A percentile compares a stretch with the other conserved stretches of the same genome.
Conservation (phyloP, 768 basidiomycete species). For the Albatrellus ellisii region DNA sequence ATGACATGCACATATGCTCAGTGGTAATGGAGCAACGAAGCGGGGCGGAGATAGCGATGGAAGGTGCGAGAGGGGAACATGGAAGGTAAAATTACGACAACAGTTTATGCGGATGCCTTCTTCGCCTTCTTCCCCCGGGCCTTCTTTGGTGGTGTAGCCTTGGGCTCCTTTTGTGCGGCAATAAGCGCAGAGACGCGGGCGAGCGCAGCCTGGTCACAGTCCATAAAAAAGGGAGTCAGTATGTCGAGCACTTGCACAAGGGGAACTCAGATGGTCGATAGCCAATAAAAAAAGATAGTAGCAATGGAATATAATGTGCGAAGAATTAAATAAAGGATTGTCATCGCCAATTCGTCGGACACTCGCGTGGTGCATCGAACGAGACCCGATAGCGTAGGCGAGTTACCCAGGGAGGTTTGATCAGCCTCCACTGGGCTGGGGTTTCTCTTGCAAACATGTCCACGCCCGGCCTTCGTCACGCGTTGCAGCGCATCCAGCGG, state of each 20-base stretch:
- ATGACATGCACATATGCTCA: not conserved
- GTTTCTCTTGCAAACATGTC: slow-evolving; percentile 82
- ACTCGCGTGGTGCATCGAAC: slow-evolving; percentile 43
- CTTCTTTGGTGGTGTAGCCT: slow-evolving; percentile 55
- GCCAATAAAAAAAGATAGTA: slow-evolving; percentile 11
- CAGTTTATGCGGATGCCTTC: not conserved
- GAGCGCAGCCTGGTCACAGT: slow-evolving; percentile 54
- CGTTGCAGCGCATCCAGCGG: slow-evolving; percentile 57
- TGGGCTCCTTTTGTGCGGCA: slow-evolving; percentile 59
- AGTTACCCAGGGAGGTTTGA: slow-evolving; percentile 43
- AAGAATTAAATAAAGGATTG: slow-evolving; percentile 20
- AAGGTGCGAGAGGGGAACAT: not conserved
- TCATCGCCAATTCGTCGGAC: slow-evolving; percentile 66
- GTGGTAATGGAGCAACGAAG: not conserved
- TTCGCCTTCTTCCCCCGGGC: slow-evolving; percentile 53
- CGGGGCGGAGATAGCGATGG: not conserved
- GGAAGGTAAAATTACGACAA: not conserved
- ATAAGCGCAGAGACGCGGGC: slow-evolving; percentile 66
- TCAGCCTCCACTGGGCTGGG: slow-evolving; percentile 33
- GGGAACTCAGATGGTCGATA: not conserved
- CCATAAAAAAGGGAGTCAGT: not conserved
- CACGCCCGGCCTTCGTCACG: slow-evolving; percentile 80
- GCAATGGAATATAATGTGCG: not conserved
- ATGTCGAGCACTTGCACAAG: slow-evolving; percentile 1
- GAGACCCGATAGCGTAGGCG: slow-evolving; percentile 70